A percentile compares a stretch with the other conserved stretches of the same genome.
Conservation (phyloP, 345 rosid species). For the Bruguiera parviflora region DNA sequence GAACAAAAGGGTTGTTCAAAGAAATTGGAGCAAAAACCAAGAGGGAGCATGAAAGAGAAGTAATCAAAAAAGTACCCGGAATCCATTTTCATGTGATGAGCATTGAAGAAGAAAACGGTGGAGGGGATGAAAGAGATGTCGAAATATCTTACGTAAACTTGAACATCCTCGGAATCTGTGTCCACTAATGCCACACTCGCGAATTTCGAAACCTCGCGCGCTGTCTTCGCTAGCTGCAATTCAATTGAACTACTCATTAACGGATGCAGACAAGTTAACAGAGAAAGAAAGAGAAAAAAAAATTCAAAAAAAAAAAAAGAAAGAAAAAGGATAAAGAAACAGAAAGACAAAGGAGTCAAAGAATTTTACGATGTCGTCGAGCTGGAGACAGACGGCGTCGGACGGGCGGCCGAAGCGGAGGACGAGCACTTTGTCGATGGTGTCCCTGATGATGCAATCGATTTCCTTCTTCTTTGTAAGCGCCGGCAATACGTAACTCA, state of each 20-base stretch:
- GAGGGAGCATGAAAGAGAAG: neutral
- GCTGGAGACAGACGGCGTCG: conserved; percentile 62
- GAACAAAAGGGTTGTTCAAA: neutral
- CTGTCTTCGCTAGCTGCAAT: conserved; percentile 66
- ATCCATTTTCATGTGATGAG: conserved; percentile 95
- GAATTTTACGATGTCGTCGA: conserved; percentile 53
- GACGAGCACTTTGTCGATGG: conserved; percentile 84
- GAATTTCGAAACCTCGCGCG: conserved; percentile 64
- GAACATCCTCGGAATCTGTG: conserved; percentile 67
- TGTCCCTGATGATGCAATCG: conserved; percentile 63
- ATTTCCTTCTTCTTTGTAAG: conserved; percentile 72
- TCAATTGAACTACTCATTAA: neutral
- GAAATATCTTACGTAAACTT: conserved; percentile 78
- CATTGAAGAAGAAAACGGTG: conserved; percentile 87
- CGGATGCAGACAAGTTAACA: too few species aligned
- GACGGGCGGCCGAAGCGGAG: conserved; percentile 78
- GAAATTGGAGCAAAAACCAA: neutral
- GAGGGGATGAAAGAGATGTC: conserved; percentile 73
- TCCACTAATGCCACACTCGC: conserved; percentile 64
- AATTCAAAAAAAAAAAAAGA: neutral
- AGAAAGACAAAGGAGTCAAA: neutral
- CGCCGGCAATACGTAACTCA: conserved; percentile 50
- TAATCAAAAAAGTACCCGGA: conserved; percentile 49
- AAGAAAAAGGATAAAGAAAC: neutral
- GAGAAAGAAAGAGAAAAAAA: neutral